A percentile compares a stretch with the other conserved stretches of the same genome.
phyloP scores from a whole-genome alignment of 306 rosid genomes.

The Citrullus amarus region DNA sequence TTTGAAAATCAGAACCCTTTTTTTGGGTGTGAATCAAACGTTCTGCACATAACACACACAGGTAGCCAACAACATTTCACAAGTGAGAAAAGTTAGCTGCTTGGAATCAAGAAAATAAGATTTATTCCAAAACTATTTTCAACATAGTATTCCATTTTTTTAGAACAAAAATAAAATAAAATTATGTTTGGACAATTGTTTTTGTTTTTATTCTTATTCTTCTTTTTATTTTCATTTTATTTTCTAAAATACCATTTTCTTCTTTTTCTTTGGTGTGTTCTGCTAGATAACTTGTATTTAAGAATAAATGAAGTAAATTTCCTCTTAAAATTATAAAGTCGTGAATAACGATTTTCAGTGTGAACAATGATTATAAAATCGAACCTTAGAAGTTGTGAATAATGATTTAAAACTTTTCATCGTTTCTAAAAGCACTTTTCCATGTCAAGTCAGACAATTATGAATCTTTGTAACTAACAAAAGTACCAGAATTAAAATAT shows the following conservation, averaged over 20 bases:
- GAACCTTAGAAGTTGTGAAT: background rate
- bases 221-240: background rate
- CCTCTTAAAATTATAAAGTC: background rate
- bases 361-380: background rate
- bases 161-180: background rate
- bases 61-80: no score
- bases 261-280: background rate
- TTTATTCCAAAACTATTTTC: background rate
- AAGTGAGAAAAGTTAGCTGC: background rate
- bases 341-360: background rate
- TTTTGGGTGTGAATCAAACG: no score
- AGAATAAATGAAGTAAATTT: background rate
- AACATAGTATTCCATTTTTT: background rate
- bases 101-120: background rate
- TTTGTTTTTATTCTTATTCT: background rate
- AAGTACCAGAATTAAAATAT: background rate
- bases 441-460: background rate
- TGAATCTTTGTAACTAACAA: background rate
- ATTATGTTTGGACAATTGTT: background rate
- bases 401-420: background rate
- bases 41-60: no score
- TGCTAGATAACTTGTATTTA: background rate
- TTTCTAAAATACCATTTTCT: background rate
- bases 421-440: background rate
- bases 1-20: background rate